These are phyloP conservation scores for Catunica adiposa DNA, from an alignment of 2,329 filamentous ascomycete species.

Conservation along the genomic window DNA sequence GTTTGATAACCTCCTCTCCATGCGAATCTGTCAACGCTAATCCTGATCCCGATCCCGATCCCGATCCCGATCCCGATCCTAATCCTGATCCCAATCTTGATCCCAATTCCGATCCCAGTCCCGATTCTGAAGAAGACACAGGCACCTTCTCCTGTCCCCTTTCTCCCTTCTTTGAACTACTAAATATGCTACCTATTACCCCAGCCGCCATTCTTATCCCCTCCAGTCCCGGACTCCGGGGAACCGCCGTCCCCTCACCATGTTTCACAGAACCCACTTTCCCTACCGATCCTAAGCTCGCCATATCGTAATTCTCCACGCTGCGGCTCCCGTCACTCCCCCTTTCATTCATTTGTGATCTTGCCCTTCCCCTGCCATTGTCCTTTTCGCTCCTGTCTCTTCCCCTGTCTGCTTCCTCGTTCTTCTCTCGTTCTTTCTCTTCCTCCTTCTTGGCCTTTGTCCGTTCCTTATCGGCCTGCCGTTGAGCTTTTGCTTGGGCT, in stretches of 20 bases:
- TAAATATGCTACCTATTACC: constrained; percentile 25
- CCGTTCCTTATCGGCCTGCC: constrained; percentile 26
- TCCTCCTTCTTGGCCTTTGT: constrained; percentile 42
- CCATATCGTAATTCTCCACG: constrained; percentile 1
- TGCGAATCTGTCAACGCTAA: no score
- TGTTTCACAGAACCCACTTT: neutral
- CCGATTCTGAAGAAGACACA: no score
- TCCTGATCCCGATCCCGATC: no score
- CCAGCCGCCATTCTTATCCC: neutral
- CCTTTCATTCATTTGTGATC: neutral
- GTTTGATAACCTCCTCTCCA: constrained; percentile 32
- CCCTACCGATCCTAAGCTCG: neutral
- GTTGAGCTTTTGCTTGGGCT: constrained; percentile 36
- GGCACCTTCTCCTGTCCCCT: neutral
- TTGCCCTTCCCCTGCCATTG: constrained; percentile 31
- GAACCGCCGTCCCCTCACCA: neutral
- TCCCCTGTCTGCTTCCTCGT: constrained; percentile 17
- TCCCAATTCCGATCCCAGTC: no score
- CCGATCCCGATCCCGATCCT: no score
- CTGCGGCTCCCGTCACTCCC: neutral
- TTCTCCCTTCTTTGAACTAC: neutral
- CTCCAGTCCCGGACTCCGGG: neutral
- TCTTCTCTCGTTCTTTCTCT: constrained; percentile 32
- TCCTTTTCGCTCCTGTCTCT: constrained; percentile 25
- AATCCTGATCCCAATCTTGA: no score